Conservation (phyloP, 176 grass and related monocot genomes). For the Paspalum notatum region DNA sequence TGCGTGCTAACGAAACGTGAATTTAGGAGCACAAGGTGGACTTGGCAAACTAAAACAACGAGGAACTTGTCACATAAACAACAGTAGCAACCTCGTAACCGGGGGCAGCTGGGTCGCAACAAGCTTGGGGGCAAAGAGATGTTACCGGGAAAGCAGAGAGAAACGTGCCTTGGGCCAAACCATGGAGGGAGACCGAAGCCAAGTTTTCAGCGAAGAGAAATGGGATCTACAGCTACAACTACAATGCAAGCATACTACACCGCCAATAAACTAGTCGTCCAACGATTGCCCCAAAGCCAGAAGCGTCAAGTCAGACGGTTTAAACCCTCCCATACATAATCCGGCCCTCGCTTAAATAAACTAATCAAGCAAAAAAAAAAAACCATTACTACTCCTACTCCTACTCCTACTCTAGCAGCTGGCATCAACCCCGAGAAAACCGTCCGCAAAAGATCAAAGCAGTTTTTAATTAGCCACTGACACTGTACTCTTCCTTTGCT, state of each 20-base stretch:
- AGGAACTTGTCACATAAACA: background rate
- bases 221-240: background rate
- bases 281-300: background rate
- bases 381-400: too few relatives aligned
- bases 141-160: conserved; percentile 38
- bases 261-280: background rate
- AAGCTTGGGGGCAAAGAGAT: background rate
- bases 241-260: background rate
- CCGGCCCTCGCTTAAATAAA: conserved; percentile 30
- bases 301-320: conserved; percentile 35
- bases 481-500: background rate
- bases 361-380: conserved; percentile 12
- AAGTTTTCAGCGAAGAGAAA: conserved; percentile 47
- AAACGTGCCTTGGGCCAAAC: conserved; percentile 39
- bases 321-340: background rate
- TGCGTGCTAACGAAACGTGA: background rate
- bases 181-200: conserved; percentile 52
- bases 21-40: conserved; percentile 13
- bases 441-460: conserved; percentile 13
- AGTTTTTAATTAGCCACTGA: conserved; percentile 8
- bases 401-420: conserved; percentile 1
- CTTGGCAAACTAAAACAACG: conserved; percentile 18
- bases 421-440: conserved; percentile 51
- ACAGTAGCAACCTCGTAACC: background rate
- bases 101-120: conserved; percentile 14